Conservation (phyloP, 2,329 filamentous ascomycete species). For the Curvularia hawaiiensis region DNA sequence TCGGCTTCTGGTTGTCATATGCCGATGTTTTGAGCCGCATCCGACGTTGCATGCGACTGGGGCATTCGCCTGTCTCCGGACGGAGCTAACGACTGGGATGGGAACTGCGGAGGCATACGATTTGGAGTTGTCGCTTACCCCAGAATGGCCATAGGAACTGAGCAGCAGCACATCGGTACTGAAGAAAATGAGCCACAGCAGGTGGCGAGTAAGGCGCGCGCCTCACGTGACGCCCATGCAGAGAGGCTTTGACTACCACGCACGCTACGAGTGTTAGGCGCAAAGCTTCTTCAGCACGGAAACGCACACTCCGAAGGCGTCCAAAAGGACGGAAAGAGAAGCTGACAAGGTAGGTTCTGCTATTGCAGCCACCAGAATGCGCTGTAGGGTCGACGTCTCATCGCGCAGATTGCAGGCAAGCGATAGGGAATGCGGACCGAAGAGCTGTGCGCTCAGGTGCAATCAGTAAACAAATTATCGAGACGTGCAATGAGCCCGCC, state of each 20-base stretch:
- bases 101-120: slow-evolving; percentile 1
- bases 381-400: background rate
- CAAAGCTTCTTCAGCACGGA: background rate
- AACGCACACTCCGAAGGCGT: background rate
- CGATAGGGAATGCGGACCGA: background rate
- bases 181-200: background rate
- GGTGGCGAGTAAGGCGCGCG: background rate
- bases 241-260: background rate
- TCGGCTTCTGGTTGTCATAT: slow-evolving; percentile 12
- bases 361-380: background rate
- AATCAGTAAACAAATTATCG: too few relatives aligned
- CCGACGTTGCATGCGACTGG: slow-evolving; percentile 1
- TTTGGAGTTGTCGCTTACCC: background rate
- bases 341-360: background rate
- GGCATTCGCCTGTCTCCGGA: slow-evolving; percentile 2
- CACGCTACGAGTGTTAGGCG: background rate
- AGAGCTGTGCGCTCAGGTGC: background rate
- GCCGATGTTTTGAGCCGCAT: slow-evolving; percentile 4
- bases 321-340: background rate
- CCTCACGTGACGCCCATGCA: background rate
- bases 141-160: background rate
- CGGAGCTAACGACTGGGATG: background rate
- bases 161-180: background rate
- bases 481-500: too few relatives aligned
- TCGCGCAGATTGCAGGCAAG: background rate